Evolutionary conservation across 257 asterid genomes (phyloP).

Genomic region (Salvia miltiorrhiza): DNA sequence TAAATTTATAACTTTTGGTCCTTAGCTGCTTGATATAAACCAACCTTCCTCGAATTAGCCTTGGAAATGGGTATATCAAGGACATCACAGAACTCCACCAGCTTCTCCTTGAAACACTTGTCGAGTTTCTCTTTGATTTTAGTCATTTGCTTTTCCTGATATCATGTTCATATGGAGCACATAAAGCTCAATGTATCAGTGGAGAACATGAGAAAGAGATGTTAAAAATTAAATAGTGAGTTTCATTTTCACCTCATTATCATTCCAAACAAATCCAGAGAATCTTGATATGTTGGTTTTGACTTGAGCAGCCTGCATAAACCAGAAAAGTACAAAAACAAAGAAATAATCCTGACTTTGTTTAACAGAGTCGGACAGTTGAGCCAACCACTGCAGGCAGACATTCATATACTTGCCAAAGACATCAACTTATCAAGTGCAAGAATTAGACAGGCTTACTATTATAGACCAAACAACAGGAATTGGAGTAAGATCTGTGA

Average conservation of each 20-base stretch:
- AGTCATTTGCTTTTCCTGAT: slow-evolving; percentile 76
- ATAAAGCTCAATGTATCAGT: slow-evolving; percentile 3
- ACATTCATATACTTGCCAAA: slow-evolving; percentile 3
- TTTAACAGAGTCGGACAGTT: not conserved
- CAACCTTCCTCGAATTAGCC: slow-evolving; percentile 67
- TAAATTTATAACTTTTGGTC: slow-evolving; percentile 5
- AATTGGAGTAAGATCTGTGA: slow-evolving; percentile 7
- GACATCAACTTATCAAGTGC: not conserved
- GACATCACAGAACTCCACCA: slow-evolving; percentile 74
- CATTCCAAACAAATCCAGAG: slow-evolving; percentile 95
- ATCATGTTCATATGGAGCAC: slow-evolving; percentile 9
- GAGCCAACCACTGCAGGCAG: not conserved
- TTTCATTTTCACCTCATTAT: slow-evolving; percentile 55
- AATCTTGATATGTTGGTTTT: slow-evolving; percentile 74
- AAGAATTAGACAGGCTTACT: not conserved
- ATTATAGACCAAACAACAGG: not conserved
- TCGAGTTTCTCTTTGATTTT: slow-evolving; percentile 84
- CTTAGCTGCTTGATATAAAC: slow-evolving; percentile 26
- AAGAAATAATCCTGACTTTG: not conserved
- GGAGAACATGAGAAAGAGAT: not conserved
- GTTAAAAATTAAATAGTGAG: not conserved
- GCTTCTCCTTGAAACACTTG: slow-evolving; percentile 81
- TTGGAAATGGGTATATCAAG: slow-evolving; percentile 71
- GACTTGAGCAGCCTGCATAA: slow-evolving; percentile 71
- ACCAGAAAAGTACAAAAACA: slow-evolving; percentile 20